Conservation (phyloP, 2,329 filamentous ascomycete species). For the Aspergillus ruber region DNA sequence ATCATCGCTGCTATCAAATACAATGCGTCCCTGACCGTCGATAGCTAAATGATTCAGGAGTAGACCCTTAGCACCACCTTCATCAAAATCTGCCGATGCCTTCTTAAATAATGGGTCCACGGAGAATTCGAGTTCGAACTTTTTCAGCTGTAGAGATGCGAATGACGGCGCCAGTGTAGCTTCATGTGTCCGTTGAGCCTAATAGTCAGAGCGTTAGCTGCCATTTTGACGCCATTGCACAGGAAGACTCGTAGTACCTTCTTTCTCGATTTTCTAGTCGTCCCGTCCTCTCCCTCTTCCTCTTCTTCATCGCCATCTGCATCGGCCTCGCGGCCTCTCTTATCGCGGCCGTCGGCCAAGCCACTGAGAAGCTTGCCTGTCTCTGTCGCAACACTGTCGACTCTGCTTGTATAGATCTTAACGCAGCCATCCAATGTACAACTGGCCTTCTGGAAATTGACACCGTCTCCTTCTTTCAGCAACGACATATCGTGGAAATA, state of each 20-base stretch:
- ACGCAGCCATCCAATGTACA: constrained; percentile 97
- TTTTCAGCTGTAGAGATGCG: constrained; percentile 83
- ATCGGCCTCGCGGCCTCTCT: constrained; percentile 58
- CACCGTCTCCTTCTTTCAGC: constrained; percentile 88
- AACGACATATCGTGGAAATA: constrained; percentile 99
- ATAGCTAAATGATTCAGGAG: constrained; percentile 96
- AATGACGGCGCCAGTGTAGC: constrained; percentile 89
- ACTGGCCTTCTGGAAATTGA: constrained; percentile 98
- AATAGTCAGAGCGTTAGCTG: constrained; percentile 15
- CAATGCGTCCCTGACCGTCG: constrained; percentile 82
- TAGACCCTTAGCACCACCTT: constrained; percentile 91
- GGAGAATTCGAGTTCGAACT: constrained; percentile 92
- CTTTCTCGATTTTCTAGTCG: constrained; percentile 55
- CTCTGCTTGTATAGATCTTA: constrained; percentile 97
- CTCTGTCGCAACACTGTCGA: constrained; percentile 96
- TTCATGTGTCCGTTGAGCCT: constrained; percentile 74
- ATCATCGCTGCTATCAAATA: constrained; percentile 98
- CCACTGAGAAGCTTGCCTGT: constrained; percentile 92
- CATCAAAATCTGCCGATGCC: constrained; percentile 94
- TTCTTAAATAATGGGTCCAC: constrained; percentile 99
- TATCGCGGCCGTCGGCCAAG: constrained; percentile 68
- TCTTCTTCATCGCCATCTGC: constrained; percentile 59
- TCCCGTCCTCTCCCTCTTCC: constrained; percentile 51
- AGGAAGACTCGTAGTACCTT: constrained; percentile 50
- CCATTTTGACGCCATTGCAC: neutral